Conservation (phyloP, 805 yeast species). For the Candida rishiriensis region DNA sequence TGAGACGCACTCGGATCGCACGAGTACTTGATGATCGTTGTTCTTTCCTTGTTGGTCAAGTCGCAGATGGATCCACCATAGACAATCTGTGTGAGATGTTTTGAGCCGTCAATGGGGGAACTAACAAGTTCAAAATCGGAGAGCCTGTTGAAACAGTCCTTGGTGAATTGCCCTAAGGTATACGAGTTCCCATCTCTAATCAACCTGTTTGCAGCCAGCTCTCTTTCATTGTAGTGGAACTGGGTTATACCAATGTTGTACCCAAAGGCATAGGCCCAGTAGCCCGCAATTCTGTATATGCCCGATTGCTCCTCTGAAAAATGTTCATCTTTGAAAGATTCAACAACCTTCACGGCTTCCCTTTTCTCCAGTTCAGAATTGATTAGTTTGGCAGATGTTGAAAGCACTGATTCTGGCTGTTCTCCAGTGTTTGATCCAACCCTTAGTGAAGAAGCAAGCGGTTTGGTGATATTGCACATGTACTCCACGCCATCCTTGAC, state of each 20-base stretch:
- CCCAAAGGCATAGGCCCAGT: conserved; percentile 13
- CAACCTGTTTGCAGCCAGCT: neutral
- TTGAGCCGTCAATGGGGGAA: conserved; percentile 18
- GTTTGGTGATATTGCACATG: conserved; percentile 7
- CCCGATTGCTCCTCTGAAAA: conserved; percentile 1
- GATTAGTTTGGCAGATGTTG: neutral
- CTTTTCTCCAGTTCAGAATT: conserved; percentile 11
- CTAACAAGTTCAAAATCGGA: conserved; percentile 24
- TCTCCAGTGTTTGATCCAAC: neutral
- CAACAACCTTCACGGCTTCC: conserved; percentile 16
- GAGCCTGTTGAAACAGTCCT: conserved; percentile 9
- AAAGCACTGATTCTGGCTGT: too few relatives aligned
- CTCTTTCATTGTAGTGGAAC: conserved; percentile 4
- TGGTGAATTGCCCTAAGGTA: conserved; percentile 13
- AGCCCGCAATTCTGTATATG: conserved; percentile 7
- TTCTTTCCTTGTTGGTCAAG: conserved; percentile 27
- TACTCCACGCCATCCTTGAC: conserved; percentile 1
- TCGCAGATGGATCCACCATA: conserved; percentile 31
- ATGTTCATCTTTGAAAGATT: conserved; percentile 6
- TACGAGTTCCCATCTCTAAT: conserved; percentile 6
- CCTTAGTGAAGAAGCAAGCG: neutral
- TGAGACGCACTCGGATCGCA: conserved; percentile 17
- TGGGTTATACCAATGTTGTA: conserved; percentile 3
- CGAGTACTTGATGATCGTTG: conserved; percentile 22
- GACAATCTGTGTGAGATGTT: conserved; percentile 25